These are phyloP conservation scores for Saturnispora zaruensis DNA, from an alignment of 805 yeast genomes.

Conservation along the genomic window DNA sequence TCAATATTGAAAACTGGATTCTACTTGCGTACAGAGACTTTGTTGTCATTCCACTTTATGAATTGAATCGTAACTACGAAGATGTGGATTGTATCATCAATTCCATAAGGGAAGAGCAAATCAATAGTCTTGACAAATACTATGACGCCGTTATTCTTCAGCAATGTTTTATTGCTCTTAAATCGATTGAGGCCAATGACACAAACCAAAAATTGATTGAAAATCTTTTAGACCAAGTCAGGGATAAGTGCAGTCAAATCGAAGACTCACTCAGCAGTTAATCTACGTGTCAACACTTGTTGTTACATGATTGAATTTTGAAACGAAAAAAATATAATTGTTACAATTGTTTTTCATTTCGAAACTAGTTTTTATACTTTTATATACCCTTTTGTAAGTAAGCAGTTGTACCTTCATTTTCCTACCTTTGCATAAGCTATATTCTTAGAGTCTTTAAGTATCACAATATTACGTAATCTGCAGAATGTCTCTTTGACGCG, in stretches of 20 bases:
- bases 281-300: background rate
- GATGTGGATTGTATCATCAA: conserved; percentile 13
- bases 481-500: conserved; percentile 3
- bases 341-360: background rate
- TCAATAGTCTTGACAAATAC: conserved; percentile 1
- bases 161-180: conserved; percentile 56
- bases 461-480: background rate
- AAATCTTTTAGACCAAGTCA: conserved; percentile 32
- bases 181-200: conserved; percentile 44
- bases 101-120: conserved; percentile 7
- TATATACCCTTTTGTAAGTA: background rate
- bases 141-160: conserved; percentile 28
- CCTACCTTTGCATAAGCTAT: background rate
- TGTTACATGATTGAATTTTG: background rate
- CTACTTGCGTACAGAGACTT: conserved; percentile 43
- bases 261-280: background rate
- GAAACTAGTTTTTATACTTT: too few species aligned
- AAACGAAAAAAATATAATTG: background rate
- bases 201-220: conserved; percentile 54
- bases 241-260: conserved; percentile 17
- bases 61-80: conserved; percentile 29
- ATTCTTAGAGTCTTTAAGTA: background rate
- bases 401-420: background rate
- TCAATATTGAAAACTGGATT: conserved; percentile 33
- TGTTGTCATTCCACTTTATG: conserved; percentile 45